phyloP scores from a whole-genome alignment of 305 asterid genomes.

The Fraxinus nigra region DNA sequence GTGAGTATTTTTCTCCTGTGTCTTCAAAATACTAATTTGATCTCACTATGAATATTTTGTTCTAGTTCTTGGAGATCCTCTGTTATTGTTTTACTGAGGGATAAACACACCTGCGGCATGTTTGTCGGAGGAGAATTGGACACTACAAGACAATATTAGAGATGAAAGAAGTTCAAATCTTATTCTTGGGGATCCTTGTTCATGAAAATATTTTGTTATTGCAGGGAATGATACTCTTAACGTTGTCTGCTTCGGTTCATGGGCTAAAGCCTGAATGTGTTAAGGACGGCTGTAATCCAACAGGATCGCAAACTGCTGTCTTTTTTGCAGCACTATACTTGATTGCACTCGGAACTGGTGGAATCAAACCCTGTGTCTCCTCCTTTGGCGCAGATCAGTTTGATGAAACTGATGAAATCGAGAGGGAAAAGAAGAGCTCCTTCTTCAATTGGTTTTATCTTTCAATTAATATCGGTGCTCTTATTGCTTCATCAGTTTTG shows the following conservation, averaged over 20 bases:
- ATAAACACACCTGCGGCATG: background rate
- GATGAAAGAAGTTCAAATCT: background rate
- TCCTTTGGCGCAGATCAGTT: conserved; percentile 58
- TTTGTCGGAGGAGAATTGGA: background rate
- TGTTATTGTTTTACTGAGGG: background rate
- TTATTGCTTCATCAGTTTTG: conserved; percentile 36
- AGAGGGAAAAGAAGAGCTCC: conserved; percentile 40
- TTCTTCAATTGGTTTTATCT: conserved; percentile 44
- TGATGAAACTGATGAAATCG: conserved; percentile 34
- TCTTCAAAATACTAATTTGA: background rate
- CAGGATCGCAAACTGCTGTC: conserved; percentile 26
- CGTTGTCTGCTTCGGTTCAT: conserved; percentile 43
- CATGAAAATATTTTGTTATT: background rate
- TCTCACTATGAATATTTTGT: background rate
- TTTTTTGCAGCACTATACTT: conserved; percentile 40
- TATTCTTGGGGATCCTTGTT: background rate
- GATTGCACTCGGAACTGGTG: conserved; percentile 55
- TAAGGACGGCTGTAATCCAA: conserved; percentile 35
- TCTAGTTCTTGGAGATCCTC: background rate
- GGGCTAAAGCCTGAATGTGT: conserved; percentile 49
- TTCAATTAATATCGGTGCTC: conserved; percentile 39
- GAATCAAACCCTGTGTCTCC: conserved; percentile 52
- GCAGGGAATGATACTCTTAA: conserved; percentile 59
- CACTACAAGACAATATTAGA: background rate
- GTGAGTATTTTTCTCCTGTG: conserved; percentile 28